These are phyloP conservation scores for Penicillium brasilianum DNA, from an alignment of 2,329 filamentous ascomycete species.

Conservation along the genomic window DNA sequence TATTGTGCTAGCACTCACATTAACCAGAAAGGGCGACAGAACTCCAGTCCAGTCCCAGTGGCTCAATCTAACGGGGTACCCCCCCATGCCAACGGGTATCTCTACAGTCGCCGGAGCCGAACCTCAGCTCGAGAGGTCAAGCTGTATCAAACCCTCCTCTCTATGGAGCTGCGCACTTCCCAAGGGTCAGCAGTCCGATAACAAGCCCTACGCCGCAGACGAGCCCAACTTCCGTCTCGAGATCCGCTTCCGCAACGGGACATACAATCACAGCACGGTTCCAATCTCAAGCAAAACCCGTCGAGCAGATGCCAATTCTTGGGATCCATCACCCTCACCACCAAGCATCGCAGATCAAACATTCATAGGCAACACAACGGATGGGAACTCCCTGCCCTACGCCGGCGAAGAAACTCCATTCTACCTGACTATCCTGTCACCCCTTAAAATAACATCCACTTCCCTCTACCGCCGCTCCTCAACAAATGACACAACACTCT, in stretches of 20 bases:
- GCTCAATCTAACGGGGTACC: slow-evolving; percentile 85
- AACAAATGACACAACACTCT: slow-evolving; percentile 28
- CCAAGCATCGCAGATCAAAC: slow-evolving; percentile 69
- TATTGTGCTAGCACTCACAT: slow-evolving; percentile 61
- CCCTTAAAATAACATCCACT: slow-evolving; percentile 46
- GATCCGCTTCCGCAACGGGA: slow-evolving; percentile 66
- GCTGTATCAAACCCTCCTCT: slow-evolving; percentile 73
- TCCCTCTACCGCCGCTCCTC: slow-evolving; percentile 44
- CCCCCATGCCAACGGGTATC: slow-evolving; percentile 82
- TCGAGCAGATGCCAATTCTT: slow-evolving; percentile 43
- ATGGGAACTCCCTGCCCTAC: slow-evolving; percentile 72
- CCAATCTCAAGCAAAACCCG: slow-evolving; percentile 35
- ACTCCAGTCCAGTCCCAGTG: slow-evolving; percentile 62
- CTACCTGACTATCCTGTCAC: slow-evolving; percentile 73
- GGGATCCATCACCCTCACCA: slow-evolving; percentile 52
- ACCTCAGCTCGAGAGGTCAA: slow-evolving; percentile 65
- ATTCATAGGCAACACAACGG: slow-evolving; percentile 86
- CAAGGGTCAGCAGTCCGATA: slow-evolving; percentile 72
- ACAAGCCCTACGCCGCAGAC: slow-evolving; percentile 66
- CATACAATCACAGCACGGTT: slow-evolving; percentile 66
- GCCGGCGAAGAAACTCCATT: slow-evolving; percentile 88
- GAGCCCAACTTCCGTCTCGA: slow-evolving; percentile 81
- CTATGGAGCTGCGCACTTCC: slow-evolving; percentile 88
- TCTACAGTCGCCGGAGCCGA: slow-evolving; percentile 77
- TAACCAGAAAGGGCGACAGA: slow-evolving; percentile 54